Base-by-base conservation (phyloP, 1,284 basidiomycete species). In the Pascua guehoae region DNA sequence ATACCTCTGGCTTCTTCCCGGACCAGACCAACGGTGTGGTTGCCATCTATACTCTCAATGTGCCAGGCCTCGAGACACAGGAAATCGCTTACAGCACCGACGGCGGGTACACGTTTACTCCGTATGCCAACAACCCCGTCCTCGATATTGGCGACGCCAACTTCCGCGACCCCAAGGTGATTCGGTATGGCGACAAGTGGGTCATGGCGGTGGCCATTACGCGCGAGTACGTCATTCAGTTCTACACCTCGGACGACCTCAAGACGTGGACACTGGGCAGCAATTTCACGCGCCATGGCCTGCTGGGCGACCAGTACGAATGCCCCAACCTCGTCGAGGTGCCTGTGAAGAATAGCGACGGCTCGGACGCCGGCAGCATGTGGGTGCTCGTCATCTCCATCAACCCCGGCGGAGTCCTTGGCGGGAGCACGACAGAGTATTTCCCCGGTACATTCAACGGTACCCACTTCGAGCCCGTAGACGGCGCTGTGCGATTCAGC, bases 91-190 rank as follows among this genome's bases (percentile, higher is more conserved):
- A 73, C 60, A 75, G 73, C 5, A 60, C 59, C 15, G 79, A 80
- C 53, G 71, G 68, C 10, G 79, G 79, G n/a, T 72, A 77, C 62
- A 73, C 70, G 24, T 80, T 79, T 54, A 72, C 68, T 41, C 66
- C 68, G 38, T 76, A 78, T 57, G 58, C 56, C 12, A 51, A 39
- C 44, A 58, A 49, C 47, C 42, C 50, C 10, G 47, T 55, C 45
- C 18, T 56, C 46, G 57, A 51, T n/a, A 9, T 45, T 11, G 49
- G 47, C 32, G 49, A 46, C n/a, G 62, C 62, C 5, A 76, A 76
- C 53, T 78, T 79, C 68, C 66, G 78, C 42, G 78, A 80, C 58
- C 79, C 78, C 18, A 79, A 79, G 60, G 78, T 78, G 17, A 71
- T 78, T 46, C 73, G 76, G 69, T 70, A 78, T 53, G 64, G 65